A percentile compares a stretch with the other conserved stretches of the same genome.
Conservation (phyloP, 2,329 filamentous ascomycete species). For the Atkinsonella texensis region DNA sequence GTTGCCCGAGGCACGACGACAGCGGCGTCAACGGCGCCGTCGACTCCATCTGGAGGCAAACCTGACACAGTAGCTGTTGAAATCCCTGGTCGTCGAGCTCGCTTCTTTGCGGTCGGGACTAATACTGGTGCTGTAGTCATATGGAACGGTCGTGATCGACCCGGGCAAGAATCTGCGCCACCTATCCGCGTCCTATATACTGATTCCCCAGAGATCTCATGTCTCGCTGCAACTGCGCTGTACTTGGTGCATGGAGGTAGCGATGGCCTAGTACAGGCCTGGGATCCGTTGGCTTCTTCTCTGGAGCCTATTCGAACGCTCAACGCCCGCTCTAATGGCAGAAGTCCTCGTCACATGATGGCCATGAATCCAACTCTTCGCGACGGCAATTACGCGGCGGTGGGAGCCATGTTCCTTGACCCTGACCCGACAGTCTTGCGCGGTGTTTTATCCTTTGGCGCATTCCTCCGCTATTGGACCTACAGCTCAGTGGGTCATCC, state of each 20-base stretch:
- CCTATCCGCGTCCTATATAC: slow-evolving; percentile 79
- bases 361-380: slow-evolving; percentile 44
- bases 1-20: slow-evolving; percentile 35
- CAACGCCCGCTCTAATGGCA: slow-evolving; percentile 71
- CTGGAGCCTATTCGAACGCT: slow-evolving; percentile 70
- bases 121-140: slow-evolving; percentile 62
- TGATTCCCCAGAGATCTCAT: slow-evolving; percentile 78
- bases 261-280: slow-evolving; percentile 89
- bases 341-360: slow-evolving; percentile 61
- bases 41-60: slow-evolving; percentile 10
- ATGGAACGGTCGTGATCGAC: slow-evolving; percentile 69
- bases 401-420: slow-evolving; percentile 75
- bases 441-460: slow-evolving; percentile 77
- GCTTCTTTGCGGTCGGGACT: slow-evolving; percentile 73
- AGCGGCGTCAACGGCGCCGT: slow-evolving; percentile 14
- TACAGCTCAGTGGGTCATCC: slow-evolving; percentile 76
- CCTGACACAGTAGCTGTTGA: slow-evolving; percentile 34
- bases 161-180: slow-evolving; percentile 34
- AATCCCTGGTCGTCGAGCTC: slow-evolving; percentile 73
- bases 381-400: slow-evolving; percentile 66
- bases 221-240: slow-evolving; percentile 69
- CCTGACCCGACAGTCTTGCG: slow-evolving; percentile 76
- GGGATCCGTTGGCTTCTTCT: slow-evolving; percentile 85
- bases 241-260: slow-evolving; percentile 89
- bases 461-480: slow-evolving; percentile 82